Percentiles rank a stretch among this genome's conserved stretches.
These are phyloP conservation scores for Podospora sp. DNA, from an alignment of 495 filamentous ascomycete species.

Conservation along the genomic window DNA sequence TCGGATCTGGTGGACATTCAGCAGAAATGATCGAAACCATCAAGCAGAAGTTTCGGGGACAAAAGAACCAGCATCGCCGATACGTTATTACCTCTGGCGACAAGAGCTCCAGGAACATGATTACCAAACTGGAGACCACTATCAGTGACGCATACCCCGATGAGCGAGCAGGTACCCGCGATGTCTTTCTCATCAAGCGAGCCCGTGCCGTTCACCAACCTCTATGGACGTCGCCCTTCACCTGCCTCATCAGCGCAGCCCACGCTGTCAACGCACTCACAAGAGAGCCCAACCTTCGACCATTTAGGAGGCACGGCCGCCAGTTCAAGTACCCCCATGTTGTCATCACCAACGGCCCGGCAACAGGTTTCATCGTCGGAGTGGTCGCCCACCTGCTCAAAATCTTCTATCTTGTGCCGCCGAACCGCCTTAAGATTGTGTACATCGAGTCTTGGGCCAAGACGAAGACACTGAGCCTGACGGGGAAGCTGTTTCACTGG, in stretches of 20 bases:
- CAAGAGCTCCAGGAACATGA: slow-evolving; percentile 57
- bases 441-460: slow-evolving; percentile 94
- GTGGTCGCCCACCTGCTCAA: slow-evolving; percentile 69
- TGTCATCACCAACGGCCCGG: slow-evolving; percentile 87
- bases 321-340: slow-evolving; percentile 53
- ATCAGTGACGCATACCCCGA: slow-evolving; percentile 32
- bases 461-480: slow-evolving; percentile 75
- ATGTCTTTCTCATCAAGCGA: slow-evolving; percentile 65
- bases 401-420: slow-evolving; percentile 53
- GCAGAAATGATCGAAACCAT: slow-evolving; percentile 90
- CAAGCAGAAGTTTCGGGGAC: slow-evolving; percentile 45
- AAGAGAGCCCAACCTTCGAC: slow-evolving; percentile 31
- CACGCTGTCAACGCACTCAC: slow-evolving; percentile 55
- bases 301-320: slow-evolving; percentile 38
- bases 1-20: slow-evolving; percentile 93
- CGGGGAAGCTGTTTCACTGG: slow-evolving; percentile 66
- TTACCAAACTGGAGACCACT: slow-evolving; percentile 38
- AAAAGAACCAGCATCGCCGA: slow-evolving; percentile 66
- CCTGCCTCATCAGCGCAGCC: slow-evolving; percentile 52
- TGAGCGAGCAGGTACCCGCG: slow-evolving; percentile 46
- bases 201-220: slow-evolving; percentile 79
- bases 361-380: slow-evolving; percentile 78
- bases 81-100: slow-evolving; percentile 83
- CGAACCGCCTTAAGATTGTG: slow-evolving; percentile 58
- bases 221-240: slow-evolving; percentile 64